Percentiles rank a stretch among this genome's conserved stretches.
Conservation (phyloP, 768 basidiomycete genomes). For the Chalciporus pseudorubinellus region DNA sequence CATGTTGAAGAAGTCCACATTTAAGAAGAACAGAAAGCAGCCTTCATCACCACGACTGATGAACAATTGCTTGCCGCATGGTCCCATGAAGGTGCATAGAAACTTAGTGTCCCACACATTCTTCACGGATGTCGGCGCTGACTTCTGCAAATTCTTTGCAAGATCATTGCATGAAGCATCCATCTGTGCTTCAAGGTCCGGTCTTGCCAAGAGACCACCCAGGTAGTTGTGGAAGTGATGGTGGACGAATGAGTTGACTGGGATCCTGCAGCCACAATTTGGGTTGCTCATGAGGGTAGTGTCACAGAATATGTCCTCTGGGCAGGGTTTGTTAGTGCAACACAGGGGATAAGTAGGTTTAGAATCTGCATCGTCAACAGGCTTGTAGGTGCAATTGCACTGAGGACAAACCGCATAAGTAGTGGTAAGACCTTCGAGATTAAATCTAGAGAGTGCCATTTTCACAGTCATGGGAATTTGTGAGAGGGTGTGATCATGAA, state of each 20-base stretch:
- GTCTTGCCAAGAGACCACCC: not conserved
- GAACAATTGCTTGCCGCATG: not conserved
- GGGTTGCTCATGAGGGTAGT: not conserved
- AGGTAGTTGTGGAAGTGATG: constrained; percentile 7
- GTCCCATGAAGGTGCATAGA: constrained; percentile 1
- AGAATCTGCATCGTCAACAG: not conserved
- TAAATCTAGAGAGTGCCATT: too few relatives aligned
- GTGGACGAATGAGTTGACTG: constrained; percentile 7
- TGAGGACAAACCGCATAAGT: not conserved
- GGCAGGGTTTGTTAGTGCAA: too few relatives aligned
- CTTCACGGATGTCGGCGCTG: not conserved
- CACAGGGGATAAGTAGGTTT: not conserved
- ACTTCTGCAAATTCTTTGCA: not conserved
- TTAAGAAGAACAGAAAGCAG: constrained; percentile 19
- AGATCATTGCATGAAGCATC: constrained; percentile 2
- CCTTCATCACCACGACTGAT: constrained; percentile 9
- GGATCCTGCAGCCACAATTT: not conserved
- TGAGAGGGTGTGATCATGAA: not conserved
- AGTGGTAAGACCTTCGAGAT: too few relatives aligned
- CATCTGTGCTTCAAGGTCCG: not conserved
- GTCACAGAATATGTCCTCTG: not conserved
- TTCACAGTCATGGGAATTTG: too few relatives aligned
- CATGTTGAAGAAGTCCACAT: constrained; percentile 37
- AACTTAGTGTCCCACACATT: constrained; percentile 5
- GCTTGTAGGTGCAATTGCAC: too few relatives aligned